Evolutionary conservation across 805 yeast species (phyloP).

Genomic region (Kodamaea leandrae): DNA sequence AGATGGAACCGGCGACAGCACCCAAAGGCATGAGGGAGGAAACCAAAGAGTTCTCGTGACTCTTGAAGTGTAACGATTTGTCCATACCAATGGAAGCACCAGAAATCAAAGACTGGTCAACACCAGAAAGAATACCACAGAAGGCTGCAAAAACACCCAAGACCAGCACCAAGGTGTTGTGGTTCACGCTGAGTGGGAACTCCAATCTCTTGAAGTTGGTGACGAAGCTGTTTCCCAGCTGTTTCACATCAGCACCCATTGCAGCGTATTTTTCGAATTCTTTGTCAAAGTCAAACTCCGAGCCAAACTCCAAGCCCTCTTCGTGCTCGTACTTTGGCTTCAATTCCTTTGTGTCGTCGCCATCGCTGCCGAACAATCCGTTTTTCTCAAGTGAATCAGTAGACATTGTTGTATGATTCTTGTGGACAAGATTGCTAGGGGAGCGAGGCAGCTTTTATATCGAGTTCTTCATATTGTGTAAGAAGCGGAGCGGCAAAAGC

Average conservation of each 20-base stretch:
- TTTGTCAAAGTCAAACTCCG: slow-evolving; percentile 30
- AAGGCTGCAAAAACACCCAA: slow-evolving; percentile 55
- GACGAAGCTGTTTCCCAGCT: slow-evolving; percentile 31
- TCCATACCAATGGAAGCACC: slow-evolving; percentile 59
- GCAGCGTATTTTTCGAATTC: slow-evolving; percentile 34
- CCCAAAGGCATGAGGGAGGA: slow-evolving; percentile 67
- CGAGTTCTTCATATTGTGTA: neutral
- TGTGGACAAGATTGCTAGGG: neutral
- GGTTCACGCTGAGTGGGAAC: slow-evolving; percentile 30
- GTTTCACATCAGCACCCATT: slow-evolving; percentile 26
- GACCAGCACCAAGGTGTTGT: slow-evolving; percentile 31
- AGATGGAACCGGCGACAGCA: slow-evolving; percentile 60
- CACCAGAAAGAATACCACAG: slow-evolving; percentile 64
- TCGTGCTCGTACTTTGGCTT: slow-evolving; percentile 1
- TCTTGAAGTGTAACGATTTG: slow-evolving; percentile 36
- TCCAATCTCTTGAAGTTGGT: slow-evolving; percentile 38
- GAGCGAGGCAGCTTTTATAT: neutral
- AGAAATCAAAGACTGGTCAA: slow-evolving; percentile 64
- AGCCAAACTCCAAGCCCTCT: neutral
- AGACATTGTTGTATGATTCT: neutral
- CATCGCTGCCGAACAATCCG: neutral
- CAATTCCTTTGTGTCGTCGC: neutral
- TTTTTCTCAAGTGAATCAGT: neutral
- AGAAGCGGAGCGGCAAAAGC: neutral
- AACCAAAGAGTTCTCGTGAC: slow-evolving; percentile 50